These are phyloP conservation scores for Phytophthora idaei DNA, from an alignment of 352 stramenopile species.

Conservation along the genomic window DNA sequence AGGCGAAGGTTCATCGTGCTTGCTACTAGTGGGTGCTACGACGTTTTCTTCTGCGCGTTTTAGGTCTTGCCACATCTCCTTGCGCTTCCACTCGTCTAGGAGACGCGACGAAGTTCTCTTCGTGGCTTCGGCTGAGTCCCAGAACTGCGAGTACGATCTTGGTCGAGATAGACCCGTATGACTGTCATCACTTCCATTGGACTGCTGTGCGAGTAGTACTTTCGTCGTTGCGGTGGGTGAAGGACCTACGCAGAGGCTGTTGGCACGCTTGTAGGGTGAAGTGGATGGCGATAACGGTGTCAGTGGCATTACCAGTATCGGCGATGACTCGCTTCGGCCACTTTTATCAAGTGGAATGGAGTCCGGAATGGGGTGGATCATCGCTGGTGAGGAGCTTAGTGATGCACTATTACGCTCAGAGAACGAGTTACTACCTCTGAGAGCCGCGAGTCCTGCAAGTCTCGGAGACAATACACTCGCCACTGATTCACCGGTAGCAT, in stretches of 20 bases:
- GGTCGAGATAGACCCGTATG: constrained; percentile 29
- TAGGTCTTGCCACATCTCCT: constrained; percentile 78
- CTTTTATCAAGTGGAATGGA: constrained; percentile 20
- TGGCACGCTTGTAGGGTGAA: constrained; percentile 52
- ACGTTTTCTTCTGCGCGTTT: constrained; percentile 70
- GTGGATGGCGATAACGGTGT: constrained; percentile 27
- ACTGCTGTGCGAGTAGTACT: constrained; percentile 19
- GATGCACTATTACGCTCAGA: constrained; percentile 10
- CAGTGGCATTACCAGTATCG: constrained; percentile 1
- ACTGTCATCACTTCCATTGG: constrained; percentile 11
- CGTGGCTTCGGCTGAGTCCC: constrained; percentile 36
- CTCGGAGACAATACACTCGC: constrained; percentile 23
- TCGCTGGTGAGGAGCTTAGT: constrained; percentile 18
- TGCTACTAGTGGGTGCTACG: constrained; percentile 18
- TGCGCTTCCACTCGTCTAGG: constrained; percentile 73
- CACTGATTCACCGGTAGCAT: constrained; percentile 14
- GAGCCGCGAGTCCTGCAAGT: constrained; percentile 23
- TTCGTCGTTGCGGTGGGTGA: constrained; percentile 19
- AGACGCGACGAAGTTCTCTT: constrained; percentile 53
- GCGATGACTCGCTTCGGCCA: constrained; percentile 13
- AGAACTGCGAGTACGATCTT: constrained; percentile 48
- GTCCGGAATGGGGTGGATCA: constrained; percentile 40
- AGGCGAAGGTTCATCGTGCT: constrained; percentile 16
- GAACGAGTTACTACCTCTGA: constrained; percentile 16
- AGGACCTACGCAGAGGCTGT: constrained; percentile 38